Conservation (phyloP, 2,329 filamentous ascomycete species). For the Aspergillus pseudotamarii region DNA sequence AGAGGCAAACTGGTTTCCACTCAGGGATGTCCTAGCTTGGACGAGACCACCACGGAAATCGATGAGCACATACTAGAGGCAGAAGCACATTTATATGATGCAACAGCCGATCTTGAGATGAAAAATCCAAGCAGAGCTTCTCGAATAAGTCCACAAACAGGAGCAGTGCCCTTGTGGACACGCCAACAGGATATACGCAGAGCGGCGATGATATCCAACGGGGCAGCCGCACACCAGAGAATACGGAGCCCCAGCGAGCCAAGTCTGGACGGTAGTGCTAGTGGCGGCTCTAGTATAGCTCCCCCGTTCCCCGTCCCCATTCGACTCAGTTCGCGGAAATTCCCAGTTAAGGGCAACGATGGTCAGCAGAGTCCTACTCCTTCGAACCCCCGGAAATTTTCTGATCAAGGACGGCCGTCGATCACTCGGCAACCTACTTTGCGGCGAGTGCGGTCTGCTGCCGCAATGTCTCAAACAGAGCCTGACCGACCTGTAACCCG, state of each 20-base stretch:
- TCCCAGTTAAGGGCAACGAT: conserved; percentile 70
- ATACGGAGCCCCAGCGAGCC: conserved; percentile 55
- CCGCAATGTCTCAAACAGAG: conserved; percentile 64
- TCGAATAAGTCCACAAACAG: conserved; percentile 37
- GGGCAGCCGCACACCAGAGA: conserved; percentile 71
- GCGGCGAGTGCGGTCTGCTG: conserved; percentile 83
- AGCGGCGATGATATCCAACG: conserved; percentile 77
- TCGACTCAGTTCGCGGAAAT: conserved; percentile 80
- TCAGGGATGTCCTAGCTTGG: conserved; percentile 32
- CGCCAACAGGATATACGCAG: conserved; percentile 70
- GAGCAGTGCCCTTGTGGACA: conserved; percentile 38
- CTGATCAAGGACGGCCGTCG: conserved; percentile 58
- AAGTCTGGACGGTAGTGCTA: conserved; percentile 43
- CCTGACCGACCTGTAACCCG: conserved; percentile 49
- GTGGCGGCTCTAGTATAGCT: conserved; percentile 36
- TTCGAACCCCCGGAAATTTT: conserved; percentile 57
- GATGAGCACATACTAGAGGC: conserved; percentile 40
- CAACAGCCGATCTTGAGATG: conserved; percentile 6
- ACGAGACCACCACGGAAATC: conserved; percentile 39
- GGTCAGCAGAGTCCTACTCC: conserved; percentile 76
- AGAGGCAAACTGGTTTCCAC: conserved; percentile 47
- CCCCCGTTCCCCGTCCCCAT: conserved; percentile 93
- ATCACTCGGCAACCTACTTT: conserved; percentile 62
- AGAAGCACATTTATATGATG: conserved; percentile 31
- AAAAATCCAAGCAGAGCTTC: conserved; percentile 17